A percentile compares a stretch with the other conserved stretches of the same genome.
Evolutionary conservation across 495 filamentous ascomycete species (phyloP).

Genomic region (Chaetomium tenue): DNA sequence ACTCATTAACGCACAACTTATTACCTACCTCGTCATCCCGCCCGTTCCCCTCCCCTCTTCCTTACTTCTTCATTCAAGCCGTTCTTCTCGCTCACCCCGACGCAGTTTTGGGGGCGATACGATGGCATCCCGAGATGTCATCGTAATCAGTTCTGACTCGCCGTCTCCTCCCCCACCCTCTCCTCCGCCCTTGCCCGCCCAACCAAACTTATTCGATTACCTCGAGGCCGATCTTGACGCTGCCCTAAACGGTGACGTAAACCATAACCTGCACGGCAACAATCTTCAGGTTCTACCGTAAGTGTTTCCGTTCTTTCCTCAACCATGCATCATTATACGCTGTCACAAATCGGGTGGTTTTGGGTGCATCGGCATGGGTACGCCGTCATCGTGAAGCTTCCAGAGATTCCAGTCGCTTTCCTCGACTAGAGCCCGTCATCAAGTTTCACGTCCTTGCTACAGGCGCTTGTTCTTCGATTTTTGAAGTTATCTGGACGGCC

Average conservation of each 20-base stretch:
- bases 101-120: neutral
- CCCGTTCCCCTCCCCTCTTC: neutral
- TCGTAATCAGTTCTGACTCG: constrained; percentile 11
- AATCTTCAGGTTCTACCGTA: neutral
- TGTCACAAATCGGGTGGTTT: no score
- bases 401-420: no score
- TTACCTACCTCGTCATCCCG: no score
- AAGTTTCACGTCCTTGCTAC: no score
- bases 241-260: neutral
- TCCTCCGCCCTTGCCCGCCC: neutral
- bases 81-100: neutral
- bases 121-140: constrained; percentile 5
- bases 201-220: neutral
- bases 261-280: neutral
- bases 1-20: no score
- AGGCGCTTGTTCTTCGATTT: no score
- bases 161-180: neutral
- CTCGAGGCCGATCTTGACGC: neutral
- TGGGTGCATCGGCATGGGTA: no score
- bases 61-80: neutral
- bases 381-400: no score
- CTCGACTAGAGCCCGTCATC: no score
- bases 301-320: neutral
- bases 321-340: no score
- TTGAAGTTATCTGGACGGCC: no score